A percentile compares a stretch with the other conserved stretches of the same genome.
phyloP scores from a whole-genome alignment of 108 stramenopile species.

The Hondaea fermentalgiana region DNA sequence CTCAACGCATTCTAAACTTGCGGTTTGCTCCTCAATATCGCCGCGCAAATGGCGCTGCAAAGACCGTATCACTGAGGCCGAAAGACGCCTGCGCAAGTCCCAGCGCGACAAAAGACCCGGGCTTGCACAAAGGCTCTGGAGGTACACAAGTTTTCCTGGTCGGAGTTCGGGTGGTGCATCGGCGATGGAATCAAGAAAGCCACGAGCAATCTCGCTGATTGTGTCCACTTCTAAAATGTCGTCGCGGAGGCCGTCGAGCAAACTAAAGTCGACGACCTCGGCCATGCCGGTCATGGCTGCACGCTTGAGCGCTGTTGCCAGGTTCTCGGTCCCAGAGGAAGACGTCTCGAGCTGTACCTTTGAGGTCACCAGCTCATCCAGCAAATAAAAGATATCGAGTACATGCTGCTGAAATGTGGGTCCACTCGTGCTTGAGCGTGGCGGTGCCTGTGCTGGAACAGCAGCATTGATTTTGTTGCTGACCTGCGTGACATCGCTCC shows the following conservation, averaged over 20 bases:
- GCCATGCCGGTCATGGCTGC: neutral
- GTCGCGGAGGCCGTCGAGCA: neutral
- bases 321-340: neutral
- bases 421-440: neutral
- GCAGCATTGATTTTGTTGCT: neutral
- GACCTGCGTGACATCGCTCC: neutral
- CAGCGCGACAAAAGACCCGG: neutral
- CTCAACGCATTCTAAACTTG: neutral
- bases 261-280: neutral
- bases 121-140: neutral
- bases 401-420: neutral
- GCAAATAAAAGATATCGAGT: neutral
- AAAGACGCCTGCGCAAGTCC: neutral
- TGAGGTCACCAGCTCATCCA: neutral
- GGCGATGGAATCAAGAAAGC: neutral
- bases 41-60: neutral
- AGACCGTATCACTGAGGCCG: neutral
- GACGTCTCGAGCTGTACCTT: neutral
- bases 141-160: neutral
- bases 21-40: neutral
- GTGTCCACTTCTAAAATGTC: neutral
- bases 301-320: neutral
- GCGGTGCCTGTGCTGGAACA: neutral
- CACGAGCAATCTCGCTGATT: neutral
- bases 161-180: neutral